These are phyloP conservation scores for Diaporthe vexans DNA, from an alignment of 2,329 filamentous ascomycete genomes.

Conservation along the genomic window DNA sequence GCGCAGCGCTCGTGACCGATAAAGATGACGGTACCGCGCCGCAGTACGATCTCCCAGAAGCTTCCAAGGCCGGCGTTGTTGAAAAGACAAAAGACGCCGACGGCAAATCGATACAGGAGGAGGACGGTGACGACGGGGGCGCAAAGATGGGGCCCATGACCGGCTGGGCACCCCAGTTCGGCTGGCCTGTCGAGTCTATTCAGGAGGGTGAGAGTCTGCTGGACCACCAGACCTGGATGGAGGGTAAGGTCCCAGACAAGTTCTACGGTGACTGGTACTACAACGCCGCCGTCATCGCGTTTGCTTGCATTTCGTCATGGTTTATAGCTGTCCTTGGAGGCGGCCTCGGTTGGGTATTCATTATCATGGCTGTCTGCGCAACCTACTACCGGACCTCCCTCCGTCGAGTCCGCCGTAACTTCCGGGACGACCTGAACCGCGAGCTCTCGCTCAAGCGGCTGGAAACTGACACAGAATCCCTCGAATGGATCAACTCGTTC, in stretches of 20 bases:
- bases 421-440: conserved; percentile 91
- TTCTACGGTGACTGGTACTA: conserved; percentile 99
- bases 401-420: conserved; percentile 93
- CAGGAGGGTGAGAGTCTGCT: conserved; percentile 77
- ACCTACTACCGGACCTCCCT: conserved; percentile 98
- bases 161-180: conserved; percentile 92
- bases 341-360: conserved; percentile 91
- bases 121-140: conserved; percentile 67
- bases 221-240: conserved; percentile 90
- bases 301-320: conserved; percentile 93
- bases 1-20: conserved; percentile 82
- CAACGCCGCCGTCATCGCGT: conserved; percentile 93
- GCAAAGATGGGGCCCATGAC: conserved; percentile 70
- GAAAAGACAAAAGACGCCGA: conserved; percentile 65
- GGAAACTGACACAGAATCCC: conserved; percentile 90
- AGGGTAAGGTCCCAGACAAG: conserved; percentile 86
- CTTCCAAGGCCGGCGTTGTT: conserved; percentile 78
- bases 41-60: conserved; percentile 82
- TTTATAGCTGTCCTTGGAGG: conserved; percentile 90
- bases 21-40: conserved; percentile 78
- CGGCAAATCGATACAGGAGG: conserved; percentile 63
- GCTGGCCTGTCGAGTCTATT: conserved; percentile 72
- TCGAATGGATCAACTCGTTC: conserved; percentile 99
- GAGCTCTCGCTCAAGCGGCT: conserved; percentile 86
- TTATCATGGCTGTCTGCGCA: conserved; percentile 91